Conservation (phyloP, 257 asterid species). For the Schizonepeta tenuifolia region DNA sequence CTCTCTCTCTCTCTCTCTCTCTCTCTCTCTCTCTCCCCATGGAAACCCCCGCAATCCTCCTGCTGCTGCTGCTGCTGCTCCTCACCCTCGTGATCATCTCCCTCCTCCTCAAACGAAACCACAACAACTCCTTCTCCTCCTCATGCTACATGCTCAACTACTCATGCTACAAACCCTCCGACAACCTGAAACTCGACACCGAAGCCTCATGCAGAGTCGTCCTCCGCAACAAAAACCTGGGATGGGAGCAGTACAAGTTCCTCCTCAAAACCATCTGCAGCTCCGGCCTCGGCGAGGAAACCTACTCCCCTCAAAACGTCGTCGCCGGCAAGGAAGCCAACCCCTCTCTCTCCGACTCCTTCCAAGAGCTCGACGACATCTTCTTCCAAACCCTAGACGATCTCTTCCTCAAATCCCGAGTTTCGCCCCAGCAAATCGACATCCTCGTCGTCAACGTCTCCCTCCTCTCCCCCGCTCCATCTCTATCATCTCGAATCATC, state of each 20-base stretch:
- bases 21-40: neutral
- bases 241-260: slow-evolving; percentile 38
- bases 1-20: too few species aligned
- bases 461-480: slow-evolving; percentile 41
- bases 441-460: slow-evolving; percentile 44
- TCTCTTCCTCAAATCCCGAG: slow-evolving; percentile 30
- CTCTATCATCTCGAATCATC: slow-evolving; percentile 43
- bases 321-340: slow-evolving; percentile 14
- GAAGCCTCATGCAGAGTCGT: slow-evolving; percentile 10
- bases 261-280: slow-evolving; percentile 39
- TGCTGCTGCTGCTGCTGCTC: neutral
- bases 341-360: slow-evolving; percentile 20
- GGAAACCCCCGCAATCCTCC: neutral
- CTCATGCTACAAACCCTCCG: slow-evolving; percentile 4
- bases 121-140: neutral
- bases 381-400: slow-evolving; percentile 37
- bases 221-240: slow-evolving; percentile 32
- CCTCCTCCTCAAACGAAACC: neutral
- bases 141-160: neutral
- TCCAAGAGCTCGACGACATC: slow-evolving; percentile 35
- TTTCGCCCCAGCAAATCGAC: slow-evolving; percentile 37
- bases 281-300: slow-evolving; percentile 41
- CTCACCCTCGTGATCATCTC: neutral
- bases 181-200: neutral
- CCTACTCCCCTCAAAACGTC: slow-evolving; percentile 20